phyloP scores from a whole-genome alignment of 345 rosid genomes.

The Barbarea vulgaris region DNA sequence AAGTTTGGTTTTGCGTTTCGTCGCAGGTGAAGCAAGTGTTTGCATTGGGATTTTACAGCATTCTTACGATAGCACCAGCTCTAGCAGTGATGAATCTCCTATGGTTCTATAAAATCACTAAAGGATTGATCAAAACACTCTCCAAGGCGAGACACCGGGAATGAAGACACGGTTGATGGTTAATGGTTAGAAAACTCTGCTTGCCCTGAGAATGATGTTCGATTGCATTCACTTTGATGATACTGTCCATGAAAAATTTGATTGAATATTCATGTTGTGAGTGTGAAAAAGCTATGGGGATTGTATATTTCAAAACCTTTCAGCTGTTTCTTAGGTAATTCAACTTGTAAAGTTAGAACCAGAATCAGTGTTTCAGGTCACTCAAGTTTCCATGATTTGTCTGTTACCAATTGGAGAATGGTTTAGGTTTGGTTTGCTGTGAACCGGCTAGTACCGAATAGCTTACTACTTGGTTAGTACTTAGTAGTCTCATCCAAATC shows the following conservation, averaged over 20 bases:
- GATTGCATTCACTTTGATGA: slow-evolving; percentile 26
- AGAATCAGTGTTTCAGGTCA: slow-evolving; percentile 16
- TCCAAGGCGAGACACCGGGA: slow-evolving; percentile 57
- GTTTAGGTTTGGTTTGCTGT: background rate
- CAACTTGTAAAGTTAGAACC: slow-evolving; percentile 38
- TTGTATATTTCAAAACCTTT: slow-evolving; percentile 27
- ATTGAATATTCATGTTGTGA: slow-evolving; percentile 20
- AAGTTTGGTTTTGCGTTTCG: background rate
- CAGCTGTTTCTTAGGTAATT: slow-evolving; percentile 30
- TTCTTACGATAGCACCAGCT: slow-evolving; percentile 54
- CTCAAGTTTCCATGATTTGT: background rate
- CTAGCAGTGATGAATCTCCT: slow-evolving; percentile 59
- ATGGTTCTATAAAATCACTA: slow-evolving; percentile 85
- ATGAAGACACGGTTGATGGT: slow-evolving; percentile 37
- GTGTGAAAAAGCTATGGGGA: slow-evolving; percentile 16
- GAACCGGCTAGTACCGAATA: background rate
- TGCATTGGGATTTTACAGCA: slow-evolving; percentile 71
- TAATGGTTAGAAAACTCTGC: slow-evolving; percentile 29
- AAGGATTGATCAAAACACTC: slow-evolving; percentile 71
- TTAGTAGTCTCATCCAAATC: background rate
- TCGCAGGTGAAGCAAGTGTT: slow-evolving; percentile 72
- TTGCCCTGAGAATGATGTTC: background rate
- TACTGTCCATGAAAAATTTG: slow-evolving; percentile 5
- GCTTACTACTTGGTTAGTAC: background rate
- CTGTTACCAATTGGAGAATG: slow-evolving; percentile 3